Percentiles rank a stretch among this genome's conserved stretches.
Evolutionary conservation across 306 rosid species (phyloP).

Genomic region (Quillaja saponaria): DNA sequence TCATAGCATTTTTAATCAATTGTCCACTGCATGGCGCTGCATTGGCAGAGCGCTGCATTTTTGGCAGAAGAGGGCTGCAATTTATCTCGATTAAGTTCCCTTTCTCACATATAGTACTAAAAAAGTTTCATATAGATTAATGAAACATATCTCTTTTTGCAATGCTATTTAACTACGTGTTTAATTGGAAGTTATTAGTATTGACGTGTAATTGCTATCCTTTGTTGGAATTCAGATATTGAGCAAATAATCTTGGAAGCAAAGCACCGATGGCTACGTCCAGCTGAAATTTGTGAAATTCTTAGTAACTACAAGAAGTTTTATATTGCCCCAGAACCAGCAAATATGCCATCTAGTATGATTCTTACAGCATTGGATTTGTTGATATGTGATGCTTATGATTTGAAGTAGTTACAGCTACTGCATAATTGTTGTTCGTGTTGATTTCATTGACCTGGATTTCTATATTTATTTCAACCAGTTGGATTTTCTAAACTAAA

Average conservation of each 20-base stretch:
- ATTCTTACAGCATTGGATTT: constrained; percentile 23
- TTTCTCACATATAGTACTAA: too few species aligned
- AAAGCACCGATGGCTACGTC: constrained; percentile 86
- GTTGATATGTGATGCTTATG: not conserved
- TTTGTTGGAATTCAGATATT: constrained; percentile 55
- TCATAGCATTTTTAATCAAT: too few species aligned
- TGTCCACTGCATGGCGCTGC: too few species aligned
- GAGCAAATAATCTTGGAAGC: constrained; percentile 67
- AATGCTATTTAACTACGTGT: not conserved
- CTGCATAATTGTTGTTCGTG: constrained; percentile 1
- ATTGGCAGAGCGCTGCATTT: too few species aligned
- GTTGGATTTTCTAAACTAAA: too few species aligned
- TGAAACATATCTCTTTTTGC: too few species aligned
- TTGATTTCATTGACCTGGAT: not conserved
- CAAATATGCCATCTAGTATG: constrained; percentile 71
- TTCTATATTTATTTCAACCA: not conserved
- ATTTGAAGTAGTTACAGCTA: constrained; percentile 5
- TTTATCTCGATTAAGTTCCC: too few species aligned
- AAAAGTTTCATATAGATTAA: too few species aligned
- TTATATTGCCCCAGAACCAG: constrained; percentile 63
- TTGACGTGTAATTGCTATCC: constrained; percentile 20
- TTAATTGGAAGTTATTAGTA: constrained; percentile 2
- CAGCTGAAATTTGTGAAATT: constrained; percentile 84
- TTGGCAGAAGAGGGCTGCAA: too few species aligned
- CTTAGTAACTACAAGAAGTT: constrained; percentile 57